phyloP scores from a whole-genome alignment of 192 early-diverging fungal genomes.

The Backusella tuberculispora region DNA sequence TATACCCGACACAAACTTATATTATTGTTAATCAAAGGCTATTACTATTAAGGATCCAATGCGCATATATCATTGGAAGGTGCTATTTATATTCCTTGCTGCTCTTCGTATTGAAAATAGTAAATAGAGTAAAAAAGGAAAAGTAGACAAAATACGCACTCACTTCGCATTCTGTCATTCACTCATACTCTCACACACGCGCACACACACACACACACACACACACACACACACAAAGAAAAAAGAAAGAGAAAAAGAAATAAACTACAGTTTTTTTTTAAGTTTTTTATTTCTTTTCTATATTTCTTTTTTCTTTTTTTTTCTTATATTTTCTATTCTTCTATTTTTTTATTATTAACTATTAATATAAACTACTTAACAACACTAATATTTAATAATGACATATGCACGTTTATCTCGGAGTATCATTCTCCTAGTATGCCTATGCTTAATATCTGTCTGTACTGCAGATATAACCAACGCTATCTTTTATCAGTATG shows the following conservation, averaged over 20 bases:
- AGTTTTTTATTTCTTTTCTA: no score
- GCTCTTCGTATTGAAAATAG: not conserved
- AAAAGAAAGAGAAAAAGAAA: no score
- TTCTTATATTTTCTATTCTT: no score
- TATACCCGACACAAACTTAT: not conserved
- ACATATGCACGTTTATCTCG: slow-evolving; percentile 10
- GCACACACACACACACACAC: not conserved
- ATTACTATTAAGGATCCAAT: not conserved
- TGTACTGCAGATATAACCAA: slow-evolving; percentile 3
- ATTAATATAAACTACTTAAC: not conserved
- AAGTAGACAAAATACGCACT: not conserved
- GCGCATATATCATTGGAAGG: no score
- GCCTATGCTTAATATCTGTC: not conserved
- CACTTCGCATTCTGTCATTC: not conserved
- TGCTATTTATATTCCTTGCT: no score
- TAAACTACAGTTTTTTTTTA: no score
- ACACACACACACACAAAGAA: no score
- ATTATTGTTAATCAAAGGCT: not conserved
- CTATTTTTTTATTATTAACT: no score
- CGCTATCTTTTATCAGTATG: slow-evolving; percentile 1
- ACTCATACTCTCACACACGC: not conserved
- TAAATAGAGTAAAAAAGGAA: not conserved
- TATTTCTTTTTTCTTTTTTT: no score
- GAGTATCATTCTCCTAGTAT: slow-evolving; percentile 14
- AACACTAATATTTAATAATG: not conserved